Conservation (phyloP, 2,329 filamentous ascomycete genomes). For the Colletotrichum cereale region DNA sequence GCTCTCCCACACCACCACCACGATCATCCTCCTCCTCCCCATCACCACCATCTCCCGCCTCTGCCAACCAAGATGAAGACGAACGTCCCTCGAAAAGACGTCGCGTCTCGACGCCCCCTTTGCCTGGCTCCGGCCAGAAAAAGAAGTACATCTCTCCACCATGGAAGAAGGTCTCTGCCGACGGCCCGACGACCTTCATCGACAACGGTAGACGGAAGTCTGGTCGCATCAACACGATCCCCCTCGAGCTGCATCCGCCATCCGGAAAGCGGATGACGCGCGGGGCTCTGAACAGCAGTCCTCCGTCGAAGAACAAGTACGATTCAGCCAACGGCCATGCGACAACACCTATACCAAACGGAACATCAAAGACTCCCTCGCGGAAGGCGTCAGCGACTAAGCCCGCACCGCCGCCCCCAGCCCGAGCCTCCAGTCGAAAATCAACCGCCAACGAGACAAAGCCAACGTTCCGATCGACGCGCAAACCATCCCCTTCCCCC, state of each 20-base stretch:
- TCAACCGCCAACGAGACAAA: conserved; percentile 48
- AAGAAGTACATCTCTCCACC: conserved; percentile 80
- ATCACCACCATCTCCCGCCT: conserved; percentile 8
- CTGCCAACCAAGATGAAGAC: conserved; percentile 48
- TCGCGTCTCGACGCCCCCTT: conserved; percentile 60
- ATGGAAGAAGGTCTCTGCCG: conserved; percentile 88
- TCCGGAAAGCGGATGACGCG: conserved; percentile 66
- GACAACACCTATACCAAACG: conserved; percentile 47
- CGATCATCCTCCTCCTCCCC: conserved; percentile 25
- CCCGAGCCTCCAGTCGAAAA: conserved; percentile 49
- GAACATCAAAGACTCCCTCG: conserved; percentile 46
- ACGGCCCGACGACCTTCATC: conserved; percentile 89
- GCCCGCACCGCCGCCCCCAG: conserved; percentile 32
- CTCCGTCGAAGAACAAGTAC: conserved; percentile 48
- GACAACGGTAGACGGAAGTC: conserved; percentile 79
- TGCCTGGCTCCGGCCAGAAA: conserved; percentile 51
- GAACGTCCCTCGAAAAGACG: conserved; percentile 75
- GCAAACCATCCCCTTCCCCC: conserved; percentile 58
- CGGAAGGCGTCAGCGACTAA: conserved; percentile 40
- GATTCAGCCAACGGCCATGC: conserved; percentile 47
- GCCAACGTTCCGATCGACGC: conserved; percentile 49
- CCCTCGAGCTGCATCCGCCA: conserved; percentile 64
- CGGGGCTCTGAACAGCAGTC: conserved; percentile 52
- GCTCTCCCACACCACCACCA: conserved; percentile 17
- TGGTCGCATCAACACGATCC: conserved; percentile 71